Percentiles rank a stretch among this genome's conserved stretches.
phyloP scores from a whole-genome alignment of 225 moss, liverwort and hornwort genomes.

The Lunularia cruciata region DNA sequence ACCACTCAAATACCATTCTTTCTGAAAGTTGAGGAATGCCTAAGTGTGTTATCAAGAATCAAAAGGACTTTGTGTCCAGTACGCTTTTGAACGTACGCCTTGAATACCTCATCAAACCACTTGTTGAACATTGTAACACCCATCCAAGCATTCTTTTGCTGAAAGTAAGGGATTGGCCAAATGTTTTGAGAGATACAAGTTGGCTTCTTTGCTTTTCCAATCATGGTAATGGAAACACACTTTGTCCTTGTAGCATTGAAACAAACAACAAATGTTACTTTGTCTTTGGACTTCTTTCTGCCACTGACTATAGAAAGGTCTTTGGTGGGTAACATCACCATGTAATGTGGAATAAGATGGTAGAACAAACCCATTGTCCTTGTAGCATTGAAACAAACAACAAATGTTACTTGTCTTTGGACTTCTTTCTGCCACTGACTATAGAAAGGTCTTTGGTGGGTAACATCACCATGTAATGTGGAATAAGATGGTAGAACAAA shows the following conservation, averaged over 20 bases:
- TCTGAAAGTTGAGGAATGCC: neutral
- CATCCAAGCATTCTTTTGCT: no score
- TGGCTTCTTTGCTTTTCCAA: constrained; percentile 7
- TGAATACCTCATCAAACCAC: neutral
- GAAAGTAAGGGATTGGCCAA: constrained; percentile 4
- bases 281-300: neutral
- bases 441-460: no score
- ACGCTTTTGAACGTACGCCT: neutral
- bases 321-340: neutral
- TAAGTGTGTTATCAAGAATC: neutral
- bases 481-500: no score
- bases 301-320: neutral
- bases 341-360: neutral
- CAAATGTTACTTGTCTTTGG: no score
- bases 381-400: no score
- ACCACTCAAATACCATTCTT: neutral
- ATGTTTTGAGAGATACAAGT: neutral
- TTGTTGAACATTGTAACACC: neutral
- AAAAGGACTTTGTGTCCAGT: neutral
- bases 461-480: no score
- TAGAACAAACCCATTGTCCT: neutral
- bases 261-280: neutral
- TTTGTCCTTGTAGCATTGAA: neutral
- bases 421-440: no score
- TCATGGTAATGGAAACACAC: neutral